Base-by-base conservation (phyloP, 1,139 yeast genomes). In the Hyphopichia buzzinii region DNA sequence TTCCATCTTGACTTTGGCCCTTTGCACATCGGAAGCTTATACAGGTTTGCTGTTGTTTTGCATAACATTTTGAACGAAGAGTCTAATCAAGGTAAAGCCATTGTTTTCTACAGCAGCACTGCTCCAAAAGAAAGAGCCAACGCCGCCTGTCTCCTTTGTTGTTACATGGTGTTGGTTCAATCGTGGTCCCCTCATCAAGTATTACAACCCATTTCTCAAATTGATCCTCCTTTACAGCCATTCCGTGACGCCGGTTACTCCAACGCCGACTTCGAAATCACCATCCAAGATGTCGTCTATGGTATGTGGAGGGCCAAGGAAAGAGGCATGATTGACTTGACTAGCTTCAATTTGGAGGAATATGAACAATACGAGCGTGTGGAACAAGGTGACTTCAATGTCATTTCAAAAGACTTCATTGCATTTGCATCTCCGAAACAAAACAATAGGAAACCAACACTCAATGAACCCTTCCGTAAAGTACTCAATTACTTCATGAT, bases 271-370 rank as follows among this genome's bases (percentile, higher is more conserved):
- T 92, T 87, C 55, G 95, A 85, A 53, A 79, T 92, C 44, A 80
- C 96, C 10, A 87, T 92, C 44, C 98, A 92, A 59, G 98, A 92
- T 58, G 77, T 92, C 12, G 95, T 92, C 3, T 92, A 92, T 52
- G 98, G 95, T 8, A 81, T 94, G 60, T 92, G 98, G 98, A 74
- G 96, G 51, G 98, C 98, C n/a, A 92, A 92, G 56, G 97, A 90
- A 56, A 76, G 94, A 54, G 84, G 87, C 3, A 79, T 92, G 73
- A 70, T 92, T 35, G 97, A 92, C 54, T 71, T 92, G 54, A 85
- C 94, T 38, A 70, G 77, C n/a, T 90, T 92, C 64, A 86, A 90
- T 56, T 70, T 92, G 44, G 97, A 92, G 57, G 96, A 88, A 52
- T 85, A 92, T 57, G 98, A 92, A 61, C 85, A 81, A 52, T 90